Base-by-base conservation (phyloP, 371 early-diverging fungal genomes). In the Mucor plumbeus region DNA sequence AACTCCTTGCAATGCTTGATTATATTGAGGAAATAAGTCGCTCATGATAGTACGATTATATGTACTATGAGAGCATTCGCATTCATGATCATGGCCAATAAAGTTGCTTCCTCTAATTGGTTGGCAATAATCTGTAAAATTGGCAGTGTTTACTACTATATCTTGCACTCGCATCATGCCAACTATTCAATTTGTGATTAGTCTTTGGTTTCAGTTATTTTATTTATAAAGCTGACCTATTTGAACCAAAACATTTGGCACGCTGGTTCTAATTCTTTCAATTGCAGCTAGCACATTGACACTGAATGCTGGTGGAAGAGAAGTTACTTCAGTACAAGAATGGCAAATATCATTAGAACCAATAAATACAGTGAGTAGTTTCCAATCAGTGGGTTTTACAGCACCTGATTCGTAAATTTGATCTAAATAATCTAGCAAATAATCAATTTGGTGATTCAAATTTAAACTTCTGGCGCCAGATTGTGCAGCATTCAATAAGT, bases 281-380 rank as follows among this genome's bases (percentile, higher is more conserved):
- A 83, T 62, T n/a, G 81, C 78, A 21, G 69, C 71, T 10, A 63
- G 58, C 5, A 79, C 66, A 55, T 83, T 72, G n/a, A 63, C 59
- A 33, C 64, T 54, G 34, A 70, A 83, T 1, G 69, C 50, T 2
- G 43, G 40, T 1, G 83, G 83, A 26, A 74, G 34, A 4, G 78
- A 76, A 3, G 73, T 70, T 0, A 65, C 21, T 11, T 64, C 73
- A 7, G 68, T 70, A 61, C 88, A 88, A 3, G 85, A 74, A 19
- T 80, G 85, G 63, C 91, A 91, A 35, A 87, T 76, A 65, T 91
- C 90, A 67, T 91, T 91, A 48, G 83, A 85, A 8, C 91, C 91
- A 48, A 91, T 87, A 68, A 90, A 89, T 9, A 91, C 59, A 0
- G 85, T 86, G 0, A 86, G 59, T 15, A 91, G 65, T 70, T 91